Evolutionary conservation across 2,329 filamentous ascomycete species (phyloP), one percentile per base, ranked within the genome.

Genomic region (Fusarium graminum): DNA sequence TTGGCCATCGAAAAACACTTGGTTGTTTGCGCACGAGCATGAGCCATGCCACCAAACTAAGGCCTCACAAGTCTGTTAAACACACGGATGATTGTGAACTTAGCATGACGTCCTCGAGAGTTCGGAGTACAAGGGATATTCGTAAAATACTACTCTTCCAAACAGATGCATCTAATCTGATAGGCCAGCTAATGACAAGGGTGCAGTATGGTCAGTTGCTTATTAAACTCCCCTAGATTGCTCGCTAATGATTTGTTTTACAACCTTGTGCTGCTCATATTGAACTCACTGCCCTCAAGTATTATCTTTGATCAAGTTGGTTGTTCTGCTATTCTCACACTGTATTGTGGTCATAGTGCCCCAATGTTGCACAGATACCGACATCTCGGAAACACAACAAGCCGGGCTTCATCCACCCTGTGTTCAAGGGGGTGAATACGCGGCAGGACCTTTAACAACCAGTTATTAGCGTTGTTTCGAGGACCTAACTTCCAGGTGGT

Each of bases 351-450:
- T 29, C 51, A 42, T 30, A 25, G 54, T 63, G 62, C 39, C 53
- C 58, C 34, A 51, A 44, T 38, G 57, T 59, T 32, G 51, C 56
- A 64, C 54, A 70, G 66, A 65, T 72, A 72, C 69, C 67, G 63
- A 69, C 59, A 72, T 72, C 44, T 71, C 70, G 70, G 70, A 72
- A 72, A 71, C 68, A 67, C 56, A 57, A 59, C 61, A 61, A 72
- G 64, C 70, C 70, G 68, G 62, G 42, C 60, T 49, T 65, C 55
- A 67, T 63, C 70, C 70, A 72, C 70, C 63, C 47, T 57, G 38
- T 39, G 41, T 56, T 59, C 68, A 64, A 72, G 54, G 58, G 43
- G 47, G 40, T 42, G 54, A 49, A 43, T 19, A 46, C 42, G 49
- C 67, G 65, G 50, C 45, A 56, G 49, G 56, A 52, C 47, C 65